Base-by-base conservation (phyloP, 768 basidiomycete species). In the Auricularia sp. region DNA sequence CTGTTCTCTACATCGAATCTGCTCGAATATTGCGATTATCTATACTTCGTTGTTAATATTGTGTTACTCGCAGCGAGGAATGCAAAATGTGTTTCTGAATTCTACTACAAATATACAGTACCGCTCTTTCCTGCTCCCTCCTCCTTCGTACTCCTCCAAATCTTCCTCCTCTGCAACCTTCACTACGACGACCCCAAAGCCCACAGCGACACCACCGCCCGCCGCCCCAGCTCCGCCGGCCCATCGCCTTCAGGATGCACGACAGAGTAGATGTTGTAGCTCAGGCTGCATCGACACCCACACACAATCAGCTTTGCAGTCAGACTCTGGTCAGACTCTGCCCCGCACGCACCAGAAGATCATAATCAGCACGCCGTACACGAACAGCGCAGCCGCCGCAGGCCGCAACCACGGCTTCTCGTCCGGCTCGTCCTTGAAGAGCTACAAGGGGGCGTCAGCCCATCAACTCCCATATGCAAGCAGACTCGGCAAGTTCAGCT, bases 321-420 rank as follows among this genome's bases (percentile, higher is more conserved):
- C 7, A 33, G 18, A n/a, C 34, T 44, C 24, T 24, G 24, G 51
- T 3, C 29, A 24, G 33, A 34, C 33, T 29, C 21, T 64, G 24
- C 11, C 34, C 77, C 92, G 70, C 71, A 42, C 39, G 7, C 39
- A 94, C 94, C 94, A 97, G 75, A 96, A 92, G 29, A 90, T 80
- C 75, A 94, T 92, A 44, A 98, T 83, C 71, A 80, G 82, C 36
- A 79, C 74, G 14, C 95, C 95, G 72, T 97, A 98, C 11, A 83
- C 73, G 21, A 84, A 81, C 66, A 98, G 75, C 11, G 77, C 87
- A 54, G 94, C 75, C 1, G 86, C 80, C 29, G 86, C 82, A 61
- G 78, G 85, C 65, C 80, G 80, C 69, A 90, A 83, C 66, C 80
- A 69, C 62, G 75, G 77, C 69, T 79, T 84, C 62, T 77, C 78